Evolutionary conservation across 2,329 filamentous ascomycete species (phyloP).

Genomic region (Emergomyces africanus): DNA sequence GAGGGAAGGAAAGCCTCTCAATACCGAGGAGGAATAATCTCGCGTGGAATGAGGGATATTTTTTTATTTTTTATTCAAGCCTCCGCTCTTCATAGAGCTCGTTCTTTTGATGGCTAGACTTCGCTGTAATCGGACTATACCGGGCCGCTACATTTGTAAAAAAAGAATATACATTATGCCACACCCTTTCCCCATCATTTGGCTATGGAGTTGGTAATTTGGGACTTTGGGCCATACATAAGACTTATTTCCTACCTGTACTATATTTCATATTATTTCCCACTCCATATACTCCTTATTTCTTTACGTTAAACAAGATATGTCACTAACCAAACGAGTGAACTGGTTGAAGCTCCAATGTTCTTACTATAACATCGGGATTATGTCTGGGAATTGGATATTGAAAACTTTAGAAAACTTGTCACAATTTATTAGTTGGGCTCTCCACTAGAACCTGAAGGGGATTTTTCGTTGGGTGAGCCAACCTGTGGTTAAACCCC

Average conservation of each 20-base stretch:
- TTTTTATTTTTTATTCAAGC: not conserved
- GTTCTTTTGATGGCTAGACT: not conserved
- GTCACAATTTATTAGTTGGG: no score
- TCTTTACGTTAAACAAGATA: not conserved
- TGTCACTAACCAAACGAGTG: not conserved
- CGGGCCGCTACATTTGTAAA: no score
- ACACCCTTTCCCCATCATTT: not conserved
- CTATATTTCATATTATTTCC: not conserved
- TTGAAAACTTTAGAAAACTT: not conserved
- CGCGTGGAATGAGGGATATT: not conserved
- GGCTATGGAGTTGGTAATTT: not conserved
- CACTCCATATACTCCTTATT: not conserved
- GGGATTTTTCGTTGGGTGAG: not conserved
- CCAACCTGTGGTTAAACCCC: no score
- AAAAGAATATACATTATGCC: not conserved
- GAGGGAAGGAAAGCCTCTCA: conserved; percentile 39
- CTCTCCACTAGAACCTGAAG: no score
- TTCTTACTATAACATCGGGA: not conserved
- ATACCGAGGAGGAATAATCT: conserved; percentile 22
- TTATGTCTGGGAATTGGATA: not conserved
- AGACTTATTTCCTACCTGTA: not conserved
- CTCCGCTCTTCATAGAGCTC: not conserved
- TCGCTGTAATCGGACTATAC: not conserved
- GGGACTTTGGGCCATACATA: not conserved
- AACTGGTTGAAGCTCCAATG: not conserved